Base-by-base conservation (phyloP, 331 rosid species). In the Quercus lobata region DNA sequence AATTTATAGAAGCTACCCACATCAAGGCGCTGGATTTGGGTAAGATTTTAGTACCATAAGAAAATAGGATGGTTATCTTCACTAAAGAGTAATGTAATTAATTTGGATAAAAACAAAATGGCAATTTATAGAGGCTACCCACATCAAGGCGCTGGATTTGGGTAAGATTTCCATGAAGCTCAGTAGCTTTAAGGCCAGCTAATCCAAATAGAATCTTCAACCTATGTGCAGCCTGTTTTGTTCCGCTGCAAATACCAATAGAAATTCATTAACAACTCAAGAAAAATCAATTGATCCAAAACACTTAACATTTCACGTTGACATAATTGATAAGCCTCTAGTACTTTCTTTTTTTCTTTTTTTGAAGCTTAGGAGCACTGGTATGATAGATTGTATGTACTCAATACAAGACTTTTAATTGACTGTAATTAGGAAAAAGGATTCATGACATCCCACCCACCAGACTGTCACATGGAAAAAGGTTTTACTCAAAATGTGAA, bases 121-220 rank as follows among this genome's bases (percentile, higher is more conserved):
- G 69, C 69, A 46, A 76, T 35, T 27, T 34, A 73, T 34, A 34
- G 21, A 77, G 73, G 61, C n/a, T 76, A 83, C 94, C 73, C 86
- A 95, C 99, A 74, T 88, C 97, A 81, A 96, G 97, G 46, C 99
- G 99, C 87, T 96, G 99, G 76, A 91, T 94, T 82, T 96, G 99
- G 57, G 99, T 93, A 79, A 25, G 97, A 84, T 93, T 90, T 76
- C 94, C 96, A 83, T 96, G 99, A 88, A 96, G 97, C 84, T 96
- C 99, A 72, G 99, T 92, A 76, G 98, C 97, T 78, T 93, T 96
- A 70, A 88, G 72, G 52, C 98, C 99, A 81, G 97, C 85, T 83
- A 96, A 89, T 78, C 99, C 99, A 88, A 96, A 93, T 78, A 96
- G 85, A 81, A 96, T 91, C 88, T 84, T 96, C 80, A 96, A 83